A percentile compares a stretch with the other conserved stretches of the same genome.
Evolutionary conservation across 768 basidiomycete genomes (phyloP).

Genomic region (Astraeus odoratus): DNA sequence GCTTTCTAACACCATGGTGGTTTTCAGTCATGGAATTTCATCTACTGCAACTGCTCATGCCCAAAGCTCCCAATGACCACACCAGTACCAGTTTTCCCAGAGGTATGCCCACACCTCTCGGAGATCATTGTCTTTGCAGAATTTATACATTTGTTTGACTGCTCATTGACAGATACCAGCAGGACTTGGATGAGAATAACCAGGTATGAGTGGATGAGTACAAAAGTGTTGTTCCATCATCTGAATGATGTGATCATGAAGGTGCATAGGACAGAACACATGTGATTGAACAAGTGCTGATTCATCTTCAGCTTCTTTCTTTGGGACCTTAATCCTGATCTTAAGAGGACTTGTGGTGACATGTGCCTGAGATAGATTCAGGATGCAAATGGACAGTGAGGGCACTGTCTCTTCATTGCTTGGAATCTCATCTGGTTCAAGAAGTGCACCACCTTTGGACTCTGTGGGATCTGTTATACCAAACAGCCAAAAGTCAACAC

Average conservation of each 20-base stretch:
- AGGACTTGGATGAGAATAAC: constrained; percentile 21
- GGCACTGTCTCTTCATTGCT: background rate
- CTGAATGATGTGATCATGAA: constrained; percentile 12
- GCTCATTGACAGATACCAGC: constrained; percentile 13
- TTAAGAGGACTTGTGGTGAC: background rate
- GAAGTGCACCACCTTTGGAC: constrained; percentile 1
- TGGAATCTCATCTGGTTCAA: background rate
- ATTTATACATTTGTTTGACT: background rate
- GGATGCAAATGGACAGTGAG: background rate
- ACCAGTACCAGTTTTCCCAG: too few relatives aligned
- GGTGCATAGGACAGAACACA: constrained; percentile 13
- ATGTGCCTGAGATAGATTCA: background rate
- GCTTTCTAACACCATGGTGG: too few relatives aligned
- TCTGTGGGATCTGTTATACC: background rate
- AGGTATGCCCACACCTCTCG: too few relatives aligned
- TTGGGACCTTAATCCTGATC: constrained; percentile 1
- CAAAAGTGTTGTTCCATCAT: constrained; percentile 21
- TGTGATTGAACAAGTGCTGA: background rate
- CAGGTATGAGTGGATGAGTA: constrained; percentile 12
- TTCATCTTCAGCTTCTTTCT: background rate
- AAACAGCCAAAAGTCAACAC: background rate
- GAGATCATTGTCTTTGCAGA: background rate
- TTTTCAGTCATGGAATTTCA: too few relatives aligned
- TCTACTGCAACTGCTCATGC: too few relatives aligned
- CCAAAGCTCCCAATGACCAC: too few relatives aligned